A percentile compares a stretch with the other conserved stretches of the same genome.
Conservation (phyloP, 2,329 filamentous ascomycete genomes). For the Aspergillus sp. region DNA sequence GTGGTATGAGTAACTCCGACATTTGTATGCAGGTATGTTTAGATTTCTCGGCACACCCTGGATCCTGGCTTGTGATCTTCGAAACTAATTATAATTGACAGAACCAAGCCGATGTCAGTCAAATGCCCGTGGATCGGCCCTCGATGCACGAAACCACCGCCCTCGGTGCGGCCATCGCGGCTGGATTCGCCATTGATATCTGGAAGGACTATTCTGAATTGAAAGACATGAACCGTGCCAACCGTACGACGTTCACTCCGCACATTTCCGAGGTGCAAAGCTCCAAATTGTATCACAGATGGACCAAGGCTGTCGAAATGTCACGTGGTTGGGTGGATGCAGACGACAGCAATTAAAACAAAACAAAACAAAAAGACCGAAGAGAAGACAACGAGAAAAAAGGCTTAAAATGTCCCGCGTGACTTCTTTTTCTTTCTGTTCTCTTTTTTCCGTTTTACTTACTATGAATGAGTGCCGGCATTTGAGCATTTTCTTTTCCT, state of each 20-base stretch:
- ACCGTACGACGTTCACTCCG: conserved; percentile 62
- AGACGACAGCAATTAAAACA: conserved; percentile 1
- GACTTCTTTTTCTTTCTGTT: background rate
- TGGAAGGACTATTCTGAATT: conserved; percentile 71
- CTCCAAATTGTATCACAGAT: conserved; percentile 57
- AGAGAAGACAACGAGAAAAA: background rate
- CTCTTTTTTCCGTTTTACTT: background rate
- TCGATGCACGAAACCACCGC: conserved; percentile 87
- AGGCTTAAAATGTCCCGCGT: background rate
- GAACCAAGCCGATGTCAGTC: conserved; percentile 78
- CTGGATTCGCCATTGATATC: conserved; percentile 71
- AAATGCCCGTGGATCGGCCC: conserved; percentile 74
- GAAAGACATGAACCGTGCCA: conserved; percentile 61
- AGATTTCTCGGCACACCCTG: too few species aligned
- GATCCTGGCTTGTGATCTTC: too few species aligned
- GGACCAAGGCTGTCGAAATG: conserved; percentile 73
- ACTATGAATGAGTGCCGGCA: background rate
- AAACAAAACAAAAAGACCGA: background rate
- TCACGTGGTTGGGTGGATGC: conserved; percentile 57
- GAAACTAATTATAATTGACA: conserved; percentile 21
- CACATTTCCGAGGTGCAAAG: conserved; percentile 53
- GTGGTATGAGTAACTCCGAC: conserved; percentile 81
- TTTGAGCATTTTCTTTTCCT: conserved; percentile 8
- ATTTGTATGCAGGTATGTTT: conserved; percentile 67
- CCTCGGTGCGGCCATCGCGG: conserved; percentile 79